Evolutionary conservation across 805 yeast genomes (phyloP), one percentile per base, ranked within the genome.

Genomic region (Ogataea kodamae): DNA sequence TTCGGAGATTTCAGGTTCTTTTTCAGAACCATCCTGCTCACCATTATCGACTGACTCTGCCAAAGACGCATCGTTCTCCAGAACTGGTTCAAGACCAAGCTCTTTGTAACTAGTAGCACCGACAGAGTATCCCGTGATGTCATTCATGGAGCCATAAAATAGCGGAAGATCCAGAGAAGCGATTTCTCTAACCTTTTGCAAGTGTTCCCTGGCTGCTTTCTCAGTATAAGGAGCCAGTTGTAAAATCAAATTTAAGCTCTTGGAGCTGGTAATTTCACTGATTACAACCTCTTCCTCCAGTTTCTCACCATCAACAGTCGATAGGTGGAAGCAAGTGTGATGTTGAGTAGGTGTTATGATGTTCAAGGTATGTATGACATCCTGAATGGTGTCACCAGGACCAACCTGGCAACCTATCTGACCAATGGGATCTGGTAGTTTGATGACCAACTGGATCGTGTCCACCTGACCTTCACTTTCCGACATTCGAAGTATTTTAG

Each of bases 161-260:
- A 72, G 68, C 14, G 67, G 56, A 27, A 63, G 60, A 36, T 70
- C 71, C 43, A 79, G 62, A 3, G 76, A 79, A 25, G 73, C 66
- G 30, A 67, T 62, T 35, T 79, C 87, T 54, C 94, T 74, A 30
- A 78, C 71, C 39, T 74, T 74, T 30, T 63, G 55, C 25, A 86
- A 55, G 55, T 87, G 95, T 17, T 71, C 73, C 40, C 76, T 64
- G 18, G 83, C 78, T 18, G 70, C 63, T 25, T 70, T 65, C 53
- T 74, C 78, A 39, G 70, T 77, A 64, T 85, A 85, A 1, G 79
- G 65, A 33, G 67, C 70, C 37, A 74, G 74, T 22, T 59, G 67
- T 42, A 84, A 55, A 11, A 55, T 59, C 30, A 84, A 53, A 3
- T 23, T 27, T 15, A 25, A 13, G 5, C 22, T 20, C 1, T 53